phyloP scores from a whole-genome alignment of 495 filamentous ascomycete genomes.

The Hypoxylon crocopeplum region DNA sequence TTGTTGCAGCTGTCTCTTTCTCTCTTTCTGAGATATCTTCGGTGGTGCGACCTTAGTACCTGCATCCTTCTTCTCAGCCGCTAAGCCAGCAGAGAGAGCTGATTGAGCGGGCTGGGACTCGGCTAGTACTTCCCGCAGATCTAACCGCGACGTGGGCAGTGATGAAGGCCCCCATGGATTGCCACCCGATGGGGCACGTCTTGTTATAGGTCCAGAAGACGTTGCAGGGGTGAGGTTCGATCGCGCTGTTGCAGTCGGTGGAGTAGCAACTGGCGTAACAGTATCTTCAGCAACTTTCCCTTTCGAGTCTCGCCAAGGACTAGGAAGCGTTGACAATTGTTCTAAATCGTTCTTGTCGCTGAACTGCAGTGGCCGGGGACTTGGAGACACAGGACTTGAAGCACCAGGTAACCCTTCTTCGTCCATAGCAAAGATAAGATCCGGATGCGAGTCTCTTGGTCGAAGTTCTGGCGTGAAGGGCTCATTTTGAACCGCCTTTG shows the following conservation, averaged over 20 bases:
- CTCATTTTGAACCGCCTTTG: conserved; percentile 54
- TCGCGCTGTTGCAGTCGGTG: conserved; percentile 1
- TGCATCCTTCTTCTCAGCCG: conserved; percentile 55
- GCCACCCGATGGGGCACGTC: conserved; percentile 31
- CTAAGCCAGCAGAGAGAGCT: conserved; percentile 74
- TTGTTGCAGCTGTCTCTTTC: conserved; percentile 81
- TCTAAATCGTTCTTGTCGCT: conserved; percentile 27
- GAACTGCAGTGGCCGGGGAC: background rate
- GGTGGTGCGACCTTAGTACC: conserved; percentile 42
- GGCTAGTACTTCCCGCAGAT: conserved; percentile 84
- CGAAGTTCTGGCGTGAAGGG: conserved; percentile 66
- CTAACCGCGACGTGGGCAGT: conserved; percentile 67
- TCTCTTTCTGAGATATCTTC: conserved; percentile 88
- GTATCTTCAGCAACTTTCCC: conserved; percentile 42
- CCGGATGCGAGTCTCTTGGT: conserved; percentile 67
- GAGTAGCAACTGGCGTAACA: conserved; percentile 10
- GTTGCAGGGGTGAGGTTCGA: conserved; percentile 1
- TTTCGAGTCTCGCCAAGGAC: conserved; percentile 43
- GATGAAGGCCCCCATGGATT: conserved; percentile 68
- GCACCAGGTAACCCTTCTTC: conserved; percentile 61
- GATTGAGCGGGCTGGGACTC: conserved; percentile 73
- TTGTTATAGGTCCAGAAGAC: conserved; percentile 6
- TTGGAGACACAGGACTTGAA: conserved; percentile 25
- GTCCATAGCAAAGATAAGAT: conserved; percentile 95
- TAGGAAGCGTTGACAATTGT: conserved; percentile 20